Conservation (phyloP, 225 moss, liverwort and hornwort genomes). For the Marchantia polymorpha region DNA sequence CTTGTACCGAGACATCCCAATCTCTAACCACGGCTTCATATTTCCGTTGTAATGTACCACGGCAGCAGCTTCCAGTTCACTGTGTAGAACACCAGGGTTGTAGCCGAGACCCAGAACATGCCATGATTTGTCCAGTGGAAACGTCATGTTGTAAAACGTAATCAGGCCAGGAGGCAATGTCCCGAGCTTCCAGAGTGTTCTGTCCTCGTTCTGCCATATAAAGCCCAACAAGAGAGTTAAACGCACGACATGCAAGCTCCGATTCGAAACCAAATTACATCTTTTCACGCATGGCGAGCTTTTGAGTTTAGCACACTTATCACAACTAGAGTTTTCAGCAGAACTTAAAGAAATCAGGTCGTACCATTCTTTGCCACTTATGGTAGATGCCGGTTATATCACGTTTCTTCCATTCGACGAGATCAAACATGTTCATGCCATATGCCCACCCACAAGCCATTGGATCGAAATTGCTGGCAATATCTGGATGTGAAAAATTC, state of each 20-base stretch:
- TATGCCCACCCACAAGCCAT: constrained; percentile 57
- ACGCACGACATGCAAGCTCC: no score
- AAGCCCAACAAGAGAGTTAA: background rate
- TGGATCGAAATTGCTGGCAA: constrained; percentile 44
- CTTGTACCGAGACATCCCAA: constrained; percentile 50
- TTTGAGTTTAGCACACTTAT: no score
- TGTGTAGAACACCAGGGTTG: constrained; percentile 40
- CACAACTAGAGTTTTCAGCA: no score
- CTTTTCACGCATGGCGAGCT: no score
- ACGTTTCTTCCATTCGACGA: constrained; percentile 46
- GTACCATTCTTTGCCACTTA: constrained; percentile 52
- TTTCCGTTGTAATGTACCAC: constrained; percentile 56
- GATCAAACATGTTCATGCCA: constrained; percentile 55
- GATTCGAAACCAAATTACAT: no score
- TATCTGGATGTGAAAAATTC: constrained; percentile 48
- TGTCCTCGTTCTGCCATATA: constrained; percentile 42
- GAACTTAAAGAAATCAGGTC: background rate
- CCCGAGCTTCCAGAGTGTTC: constrained; percentile 51
- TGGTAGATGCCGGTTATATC: constrained; percentile 53
- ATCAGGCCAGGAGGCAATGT: constrained; percentile 51
- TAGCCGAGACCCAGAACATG: constrained; percentile 54
- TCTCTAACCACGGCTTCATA: constrained; percentile 55
- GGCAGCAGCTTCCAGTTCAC: constrained; percentile 42
- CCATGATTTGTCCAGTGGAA: constrained; percentile 47
- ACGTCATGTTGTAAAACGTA: constrained; percentile 51